Base-by-base conservation (phyloP, 140 eudicot species). In the Bidens hawaiensis region DNA sequence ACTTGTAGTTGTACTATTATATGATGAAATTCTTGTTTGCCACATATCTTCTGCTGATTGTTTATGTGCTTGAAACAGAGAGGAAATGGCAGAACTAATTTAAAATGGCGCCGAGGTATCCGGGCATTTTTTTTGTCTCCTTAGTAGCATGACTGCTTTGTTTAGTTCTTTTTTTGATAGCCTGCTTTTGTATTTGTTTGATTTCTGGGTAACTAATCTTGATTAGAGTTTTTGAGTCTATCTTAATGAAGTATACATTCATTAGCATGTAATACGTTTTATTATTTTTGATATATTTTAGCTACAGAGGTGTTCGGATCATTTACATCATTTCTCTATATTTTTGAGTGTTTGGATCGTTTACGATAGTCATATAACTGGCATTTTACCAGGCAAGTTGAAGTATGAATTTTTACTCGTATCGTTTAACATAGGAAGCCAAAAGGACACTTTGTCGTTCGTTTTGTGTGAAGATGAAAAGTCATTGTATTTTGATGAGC, bases 21-120 rank as follows among this genome's bases (percentile, higher is more conserved):
- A 17, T n/a, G 24, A 61, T 24, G 43, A 53, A 0, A n/a, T 31
- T 12, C 31, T n/a, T 9, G 13, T 42, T 42, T 0, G 15, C 25
- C 23, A 21, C 4, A 14, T 28, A 4, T 18, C 6, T 60, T 16
- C 5, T 28, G 22, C 11, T 78, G 15, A 24, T 53, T 45, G 33
- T 9, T 16, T 19, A 14, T 22, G 30, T 69, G 42, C 13, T 33
- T 62, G 51, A 75, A 72, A 53, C 83, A 84, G 88, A 81, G 77
- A 73, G 88, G 68, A 83, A 82, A 72, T 86, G 95, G 95, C 82
- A 75, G 77, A 4, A 16, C 31, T 50, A 30, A 50, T 5, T 28
- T 50, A 30, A 30, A 28, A 21, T 22, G 56, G n/a, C n/a, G n/a
- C n/a, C 30, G 1, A 4, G 14, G 21, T 22, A 47, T 17, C 13